phyloP scores from a whole-genome alignment of 805 yeast species.

The Lipomyces spencermartinsiae region DNA sequence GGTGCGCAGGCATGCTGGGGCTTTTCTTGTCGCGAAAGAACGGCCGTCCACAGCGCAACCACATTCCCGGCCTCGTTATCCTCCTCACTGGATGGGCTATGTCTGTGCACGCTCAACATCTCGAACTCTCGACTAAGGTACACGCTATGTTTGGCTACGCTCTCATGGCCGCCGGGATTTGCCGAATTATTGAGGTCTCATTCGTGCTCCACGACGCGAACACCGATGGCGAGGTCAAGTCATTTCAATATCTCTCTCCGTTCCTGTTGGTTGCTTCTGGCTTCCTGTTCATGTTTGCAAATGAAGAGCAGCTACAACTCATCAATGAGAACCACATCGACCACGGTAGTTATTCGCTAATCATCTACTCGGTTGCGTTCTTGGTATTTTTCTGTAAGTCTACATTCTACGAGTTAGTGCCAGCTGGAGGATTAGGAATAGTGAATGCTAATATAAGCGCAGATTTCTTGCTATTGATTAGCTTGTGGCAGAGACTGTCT shows the following conservation, averaged over 20 bases:
- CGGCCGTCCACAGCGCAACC: slow-evolving; percentile 61
- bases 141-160: slow-evolving; percentile 86
- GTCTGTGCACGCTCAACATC: slow-evolving; percentile 84
- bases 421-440: neutral
- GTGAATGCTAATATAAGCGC: neutral
- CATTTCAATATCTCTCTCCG: slow-evolving; percentile 89
- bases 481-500: slow-evolving; percentile 36
- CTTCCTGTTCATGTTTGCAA: slow-evolving; percentile 87
- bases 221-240: slow-evolving; percentile 56
- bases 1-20: slow-evolving; percentile 92
- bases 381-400: slow-evolving; percentile 57
- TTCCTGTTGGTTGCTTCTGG: slow-evolving; percentile 76
- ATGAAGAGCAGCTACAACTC: slow-evolving; percentile 79
- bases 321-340: slow-evolving; percentile 80
- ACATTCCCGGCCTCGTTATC: slow-evolving; percentile 80
- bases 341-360: slow-evolving; percentile 80
- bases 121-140: slow-evolving; percentile 80
- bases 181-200: slow-evolving; percentile 78
- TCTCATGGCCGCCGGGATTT: slow-evolving; percentile 76
- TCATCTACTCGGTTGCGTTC: slow-evolving; percentile 74
- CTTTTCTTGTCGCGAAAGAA: slow-evolving; percentile 66
- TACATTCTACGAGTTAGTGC: neutral
- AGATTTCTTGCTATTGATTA: slow-evolving; percentile 46
- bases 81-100: slow-evolving; percentile 93
- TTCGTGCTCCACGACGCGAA: slow-evolving; percentile 68